Evolutionary conservation across 331 rosid genomes (phyloP).

Genomic region (Cydonia oblonga): DNA sequence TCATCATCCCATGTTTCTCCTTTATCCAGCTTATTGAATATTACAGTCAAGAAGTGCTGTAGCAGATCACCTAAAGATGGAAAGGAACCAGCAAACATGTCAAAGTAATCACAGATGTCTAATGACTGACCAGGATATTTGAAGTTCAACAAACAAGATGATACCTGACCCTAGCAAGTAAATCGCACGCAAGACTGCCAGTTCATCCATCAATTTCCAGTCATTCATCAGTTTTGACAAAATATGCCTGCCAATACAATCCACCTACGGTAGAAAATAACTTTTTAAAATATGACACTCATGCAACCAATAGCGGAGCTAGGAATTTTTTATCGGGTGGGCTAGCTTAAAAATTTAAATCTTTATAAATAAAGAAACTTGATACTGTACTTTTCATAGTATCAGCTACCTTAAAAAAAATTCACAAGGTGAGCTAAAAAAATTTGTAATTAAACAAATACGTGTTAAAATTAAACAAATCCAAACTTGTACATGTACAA

Average conservation of each 20-base stretch:
- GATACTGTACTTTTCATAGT: too few species aligned
- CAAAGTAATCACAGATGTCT: conserved; percentile 7
- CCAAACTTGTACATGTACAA: too few species aligned
- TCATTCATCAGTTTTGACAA: conserved; percentile 80
- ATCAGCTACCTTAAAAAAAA: too few species aligned
- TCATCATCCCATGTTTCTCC: conserved; percentile 97
- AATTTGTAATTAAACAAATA: too few species aligned
- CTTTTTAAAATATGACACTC: conserved; percentile 6
- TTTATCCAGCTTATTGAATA: conserved; percentile 77
- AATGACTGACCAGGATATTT: neutral
- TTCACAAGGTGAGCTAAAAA: too few species aligned
- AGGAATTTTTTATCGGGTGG: too few species aligned
- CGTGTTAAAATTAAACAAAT: too few species aligned
- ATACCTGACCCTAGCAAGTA: conserved; percentile 96
- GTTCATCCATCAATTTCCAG: conserved; percentile 97
- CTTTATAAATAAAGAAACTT: too few species aligned
- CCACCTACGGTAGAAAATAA: conserved; percentile 46
- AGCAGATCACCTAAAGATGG: conserved; percentile 74
- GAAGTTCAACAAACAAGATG: neutral
- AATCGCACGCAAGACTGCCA: conserved; percentile 84
- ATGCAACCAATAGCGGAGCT: too few species aligned
- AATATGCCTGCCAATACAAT: conserved; percentile 72
- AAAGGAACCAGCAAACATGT: conserved; percentile 16
- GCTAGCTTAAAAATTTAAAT: too few species aligned
- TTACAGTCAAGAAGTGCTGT: conserved; percentile 83